Percentiles rank a stretch among this genome's conserved stretches.
phyloP scores from a whole-genome alignment of 805 yeast genomes.

The Lipomyces chichibuensis region DNA sequence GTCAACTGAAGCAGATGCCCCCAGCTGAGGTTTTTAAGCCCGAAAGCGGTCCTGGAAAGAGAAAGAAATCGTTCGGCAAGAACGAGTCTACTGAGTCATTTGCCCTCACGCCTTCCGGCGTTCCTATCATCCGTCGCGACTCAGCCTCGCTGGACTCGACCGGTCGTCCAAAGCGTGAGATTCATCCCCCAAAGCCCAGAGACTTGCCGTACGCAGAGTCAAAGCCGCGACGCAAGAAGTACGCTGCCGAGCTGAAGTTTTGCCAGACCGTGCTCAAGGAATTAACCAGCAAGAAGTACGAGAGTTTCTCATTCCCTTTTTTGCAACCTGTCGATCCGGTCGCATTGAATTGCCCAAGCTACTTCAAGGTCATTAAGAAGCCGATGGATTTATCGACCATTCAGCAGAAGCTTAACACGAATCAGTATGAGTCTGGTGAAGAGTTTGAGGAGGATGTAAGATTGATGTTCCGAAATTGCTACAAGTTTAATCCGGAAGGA shows the following conservation, averaged over 20 bases:
- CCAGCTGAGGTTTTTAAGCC: slow-evolving; percentile 46
- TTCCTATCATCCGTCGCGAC: slow-evolving; percentile 73
- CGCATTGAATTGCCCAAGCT: slow-evolving; percentile 88
- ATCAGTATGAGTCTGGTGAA: slow-evolving; percentile 85
- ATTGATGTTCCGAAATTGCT: slow-evolving; percentile 85
- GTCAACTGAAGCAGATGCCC: slow-evolving; percentile 91
- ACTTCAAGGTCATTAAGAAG: slow-evolving; percentile 78
- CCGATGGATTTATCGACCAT: slow-evolving; percentile 96
- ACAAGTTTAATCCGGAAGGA: slow-evolving; percentile 93
- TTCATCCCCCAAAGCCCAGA: slow-evolving; percentile 94
- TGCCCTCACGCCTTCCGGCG: slow-evolving; percentile 51
- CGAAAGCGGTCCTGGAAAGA: slow-evolving; percentile 27
- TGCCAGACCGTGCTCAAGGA: slow-evolving; percentile 83
- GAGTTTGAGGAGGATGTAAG: slow-evolving; percentile 83
- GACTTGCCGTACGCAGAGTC: slow-evolving; percentile 85
- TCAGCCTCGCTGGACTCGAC: slow-evolving; percentile 49
- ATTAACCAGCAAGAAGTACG: slow-evolving; percentile 78
- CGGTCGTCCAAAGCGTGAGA: slow-evolving; percentile 89
- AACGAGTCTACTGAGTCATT: slow-evolving; percentile 36
- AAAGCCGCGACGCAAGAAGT: slow-evolving; percentile 89
- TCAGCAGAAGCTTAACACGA: slow-evolving; percentile 75
- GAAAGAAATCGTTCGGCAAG: slow-evolving; percentile 37
- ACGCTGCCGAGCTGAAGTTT: slow-evolving; percentile 84
- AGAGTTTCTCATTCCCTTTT: slow-evolving; percentile 84
- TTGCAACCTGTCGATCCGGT: slow-evolving; percentile 94